Percentiles rank a stretch among this genome's conserved stretches.
These are phyloP conservation scores for Coelastrella sp. DNA, from an alignment of 139 green algal species.

Conservation along the genomic window DNA sequence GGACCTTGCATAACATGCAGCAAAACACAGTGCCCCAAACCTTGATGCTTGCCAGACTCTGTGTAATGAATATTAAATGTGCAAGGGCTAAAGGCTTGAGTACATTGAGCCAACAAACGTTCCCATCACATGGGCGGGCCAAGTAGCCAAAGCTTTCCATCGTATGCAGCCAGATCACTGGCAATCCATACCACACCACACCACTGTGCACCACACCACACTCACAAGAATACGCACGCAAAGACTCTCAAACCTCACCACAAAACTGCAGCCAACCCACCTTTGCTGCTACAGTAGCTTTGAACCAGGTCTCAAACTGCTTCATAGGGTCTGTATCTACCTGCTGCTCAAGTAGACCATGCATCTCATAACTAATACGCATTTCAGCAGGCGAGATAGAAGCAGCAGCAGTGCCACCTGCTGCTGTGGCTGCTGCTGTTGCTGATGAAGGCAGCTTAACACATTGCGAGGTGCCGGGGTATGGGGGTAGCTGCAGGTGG, in stretches of 20 bases:
- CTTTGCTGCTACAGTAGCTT: conserved; percentile 51
- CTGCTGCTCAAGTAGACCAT: conserved; percentile 60
- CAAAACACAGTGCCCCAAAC: not conserved
- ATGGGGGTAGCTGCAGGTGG: conserved; percentile 81
- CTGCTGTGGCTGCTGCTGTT: conserved; percentile 4
- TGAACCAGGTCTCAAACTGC: conserved; percentile 77
- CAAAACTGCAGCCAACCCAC: not conserved
- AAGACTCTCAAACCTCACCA: not conserved
- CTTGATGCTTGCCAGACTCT: too few species aligned
- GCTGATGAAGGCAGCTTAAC: conserved; percentile 59
- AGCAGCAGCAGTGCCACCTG: not conserved
- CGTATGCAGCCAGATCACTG: too few species aligned
- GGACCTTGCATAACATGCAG: not conserved
- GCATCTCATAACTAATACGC: conserved; percentile 72
- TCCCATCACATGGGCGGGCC: too few species aligned
- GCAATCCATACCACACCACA: too few species aligned
- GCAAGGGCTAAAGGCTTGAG: too few species aligned
- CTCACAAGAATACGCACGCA: too few species aligned
- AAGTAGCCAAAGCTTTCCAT: too few species aligned
- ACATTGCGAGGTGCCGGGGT: conserved; percentile 75
- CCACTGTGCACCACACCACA: not conserved
- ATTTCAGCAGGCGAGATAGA: conserved; percentile 61
- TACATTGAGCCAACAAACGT: too few species aligned
- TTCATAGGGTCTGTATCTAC: conserved; percentile 72
- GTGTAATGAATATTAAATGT: too few species aligned